phyloP scores from a whole-genome alignment of 441 rosid genomes.

The Gossypium gossypioides region DNA sequence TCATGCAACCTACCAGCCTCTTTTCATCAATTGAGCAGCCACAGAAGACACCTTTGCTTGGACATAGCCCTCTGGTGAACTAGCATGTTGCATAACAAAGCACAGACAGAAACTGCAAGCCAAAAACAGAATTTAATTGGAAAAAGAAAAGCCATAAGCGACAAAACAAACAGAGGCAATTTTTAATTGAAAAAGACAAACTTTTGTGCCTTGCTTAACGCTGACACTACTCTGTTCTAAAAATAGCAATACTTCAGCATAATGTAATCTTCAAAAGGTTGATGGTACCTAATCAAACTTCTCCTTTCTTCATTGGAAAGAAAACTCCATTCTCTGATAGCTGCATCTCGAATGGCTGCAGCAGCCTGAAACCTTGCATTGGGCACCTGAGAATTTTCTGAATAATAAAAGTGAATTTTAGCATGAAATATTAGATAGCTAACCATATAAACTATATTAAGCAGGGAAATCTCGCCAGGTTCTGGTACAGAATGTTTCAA shows the following conservation, averaged over 20 bases:
- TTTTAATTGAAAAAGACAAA: neutral
- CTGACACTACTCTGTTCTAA: neutral
- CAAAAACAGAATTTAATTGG: neutral
- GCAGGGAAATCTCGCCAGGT: neutral
- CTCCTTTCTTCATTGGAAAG: constrained; percentile 64
- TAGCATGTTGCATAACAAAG: constrained; percentile 75
- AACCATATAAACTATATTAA: constrained; percentile 3
- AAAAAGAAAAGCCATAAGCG: neutral
- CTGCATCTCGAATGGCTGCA: constrained; percentile 88
- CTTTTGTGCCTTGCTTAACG: neutral
- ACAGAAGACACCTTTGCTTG: constrained; percentile 87
- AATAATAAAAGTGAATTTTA: constrained; percentile 10
- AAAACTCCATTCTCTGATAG: constrained; percentile 87
- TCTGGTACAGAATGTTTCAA: neutral
- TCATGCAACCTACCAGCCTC: constrained; percentile 76
- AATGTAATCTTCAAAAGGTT: neutral
- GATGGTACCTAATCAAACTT: constrained; percentile 59
- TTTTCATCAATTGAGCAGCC: constrained; percentile 90
- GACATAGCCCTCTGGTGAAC: constrained; percentile 77
- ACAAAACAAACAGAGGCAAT: neutral
- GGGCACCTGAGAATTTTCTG: constrained; percentile 89
- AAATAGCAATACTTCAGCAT: neutral
- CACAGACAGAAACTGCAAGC: constrained; percentile 68
- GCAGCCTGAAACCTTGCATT: constrained; percentile 95
- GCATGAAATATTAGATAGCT: constrained; percentile 8